phyloP scores from a whole-genome alignment of 2,329 filamentous ascomycete species.

The Xylaria digitata region DNA sequence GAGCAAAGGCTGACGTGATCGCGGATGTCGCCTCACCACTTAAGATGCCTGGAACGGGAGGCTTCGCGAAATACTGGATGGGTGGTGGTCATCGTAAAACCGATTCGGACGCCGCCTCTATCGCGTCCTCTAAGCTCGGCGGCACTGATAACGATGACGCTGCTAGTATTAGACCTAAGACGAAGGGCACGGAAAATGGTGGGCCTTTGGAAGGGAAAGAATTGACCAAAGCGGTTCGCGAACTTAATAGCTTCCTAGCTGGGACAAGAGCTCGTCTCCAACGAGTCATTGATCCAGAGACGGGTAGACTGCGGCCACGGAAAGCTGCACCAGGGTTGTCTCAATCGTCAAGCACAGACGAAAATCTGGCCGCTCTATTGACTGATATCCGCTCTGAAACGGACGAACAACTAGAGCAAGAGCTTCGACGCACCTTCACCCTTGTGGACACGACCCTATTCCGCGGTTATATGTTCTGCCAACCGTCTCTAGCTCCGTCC shows the following conservation, averaged over 20 bases:
- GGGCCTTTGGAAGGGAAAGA: constrained; percentile 80
- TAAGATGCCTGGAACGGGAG: constrained; percentile 52
- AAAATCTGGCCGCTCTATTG: constrained; percentile 50
- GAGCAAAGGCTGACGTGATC: constrained; percentile 42
- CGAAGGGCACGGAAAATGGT: constrained; percentile 60
- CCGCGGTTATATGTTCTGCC: constrained; percentile 92
- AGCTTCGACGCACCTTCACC: constrained; percentile 79
- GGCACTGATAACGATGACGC: constrained; percentile 64
- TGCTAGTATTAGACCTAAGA: constrained; percentile 61
- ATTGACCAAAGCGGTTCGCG: constrained; percentile 81
- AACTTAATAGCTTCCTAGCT: constrained; percentile 87
- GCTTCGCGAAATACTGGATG: constrained; percentile 67
- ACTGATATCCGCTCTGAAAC: constrained; percentile 59
- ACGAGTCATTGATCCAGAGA: constrained; percentile 70
- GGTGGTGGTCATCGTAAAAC: constrained; percentile 55
- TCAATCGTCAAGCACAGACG: constrained; percentile 49
- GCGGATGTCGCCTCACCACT: constrained; percentile 51
- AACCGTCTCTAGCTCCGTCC: constrained; percentile 84
- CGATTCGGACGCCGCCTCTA: constrained; percentile 67
- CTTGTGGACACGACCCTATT: constrained; percentile 95
- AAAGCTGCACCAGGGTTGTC: constrained; percentile 57
- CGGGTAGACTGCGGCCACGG: constrained; percentile 69
- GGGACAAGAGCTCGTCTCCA: constrained; percentile 79
- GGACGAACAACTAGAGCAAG: constrained; percentile 73
- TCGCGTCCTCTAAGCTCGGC: constrained; percentile 67